Conservation (phyloP, 371 early-diverging fungal species). For the Mortierella sp. region DNA sequence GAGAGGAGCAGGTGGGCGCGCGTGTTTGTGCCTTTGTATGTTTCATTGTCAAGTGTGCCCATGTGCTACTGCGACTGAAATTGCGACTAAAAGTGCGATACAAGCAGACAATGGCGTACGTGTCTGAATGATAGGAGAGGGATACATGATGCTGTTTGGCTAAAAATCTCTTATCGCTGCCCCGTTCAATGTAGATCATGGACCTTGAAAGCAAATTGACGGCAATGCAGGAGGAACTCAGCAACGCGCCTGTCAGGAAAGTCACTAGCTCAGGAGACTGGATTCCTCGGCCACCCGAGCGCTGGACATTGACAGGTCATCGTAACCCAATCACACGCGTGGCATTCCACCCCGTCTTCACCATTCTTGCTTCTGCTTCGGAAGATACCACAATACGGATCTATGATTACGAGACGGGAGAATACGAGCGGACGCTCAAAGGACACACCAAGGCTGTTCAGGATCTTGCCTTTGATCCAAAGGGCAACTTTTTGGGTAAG, state of each 20-base stretch:
- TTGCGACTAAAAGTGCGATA: conserved; percentile 2
- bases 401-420: conserved; percentile 93
- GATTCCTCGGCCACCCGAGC: conserved; percentile 89
- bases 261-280: conserved; percentile 76
- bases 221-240: conserved; percentile 83
- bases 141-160: not conserved
- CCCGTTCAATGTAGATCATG: conserved; percentile 75
- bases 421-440: conserved; percentile 90
- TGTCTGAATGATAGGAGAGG: not conserved
- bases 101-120: not conserved
- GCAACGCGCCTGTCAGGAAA: conserved; percentile 75
- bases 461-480: conserved; percentile 85
- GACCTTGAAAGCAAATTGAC: conserved; percentile 87
- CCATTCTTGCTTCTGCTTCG: conserved; percentile 87
- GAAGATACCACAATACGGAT: conserved; percentile 94
- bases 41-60: not conserved
- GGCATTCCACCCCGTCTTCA: conserved; percentile 90
- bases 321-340: conserved; percentile 86
- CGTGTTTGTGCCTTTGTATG: not conserved
- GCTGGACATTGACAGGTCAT: conserved; percentile 81
- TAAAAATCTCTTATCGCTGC: not conserved
- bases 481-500: conserved; percentile 80
- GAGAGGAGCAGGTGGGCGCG: not conserved
- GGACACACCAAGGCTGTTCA: conserved; percentile 96
- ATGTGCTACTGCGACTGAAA: conserved; percentile 6